Base-by-base conservation (phyloP, 176 grass and related monocot species). In the Rhynchospora tenuis region DNA sequence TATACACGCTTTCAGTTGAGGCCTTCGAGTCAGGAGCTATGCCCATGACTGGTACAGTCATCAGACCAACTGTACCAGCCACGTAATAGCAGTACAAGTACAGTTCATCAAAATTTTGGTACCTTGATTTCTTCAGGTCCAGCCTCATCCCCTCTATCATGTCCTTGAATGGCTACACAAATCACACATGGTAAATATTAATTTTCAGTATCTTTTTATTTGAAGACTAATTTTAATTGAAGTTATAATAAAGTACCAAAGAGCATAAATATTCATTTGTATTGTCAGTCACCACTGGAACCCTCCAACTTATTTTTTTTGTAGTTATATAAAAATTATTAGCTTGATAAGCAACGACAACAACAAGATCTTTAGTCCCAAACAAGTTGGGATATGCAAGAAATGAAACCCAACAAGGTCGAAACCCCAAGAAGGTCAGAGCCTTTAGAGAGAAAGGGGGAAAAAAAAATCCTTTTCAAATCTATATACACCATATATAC, bases 1-100 rank as follows among this genome's bases (percentile, higher is more conserved):
- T 89, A 87, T 98, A 98, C 24, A 98, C 91, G 8, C 84, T 91
- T 87, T 90, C 89, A 1, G 86, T 83, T 6, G 96, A 90, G 71
- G 91, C 93, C 80, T 90, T 93, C 0, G 96, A 93, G 83, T 95
- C 84, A 0, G 90, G 89, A 4, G 93, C 86, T 23, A 98, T 91
- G 14, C 96, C 93, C 96, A 98, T 98, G 63, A 98, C 93, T 10
- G 96, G 96, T n/a, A 98, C 93, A 16, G 89, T 98, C 93, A 98
- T 98, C 20, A 95, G 91, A 22, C 91, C 96, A 7, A 98, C 96
- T 0, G 96, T 98, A 10, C 93, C 96, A 73, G 96, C 96, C 4
- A 98, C 96, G 2, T 98, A 93, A 64, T 98, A 98, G 88, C 96
- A 98, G 86, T 98, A 98, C 80, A 95, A 88, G 88, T 98, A 98